Evolutionary conservation across 2,329 filamentous ascomycete genomes (phyloP).

Genomic region (Berkeleyomyces rouxiae): DNA sequence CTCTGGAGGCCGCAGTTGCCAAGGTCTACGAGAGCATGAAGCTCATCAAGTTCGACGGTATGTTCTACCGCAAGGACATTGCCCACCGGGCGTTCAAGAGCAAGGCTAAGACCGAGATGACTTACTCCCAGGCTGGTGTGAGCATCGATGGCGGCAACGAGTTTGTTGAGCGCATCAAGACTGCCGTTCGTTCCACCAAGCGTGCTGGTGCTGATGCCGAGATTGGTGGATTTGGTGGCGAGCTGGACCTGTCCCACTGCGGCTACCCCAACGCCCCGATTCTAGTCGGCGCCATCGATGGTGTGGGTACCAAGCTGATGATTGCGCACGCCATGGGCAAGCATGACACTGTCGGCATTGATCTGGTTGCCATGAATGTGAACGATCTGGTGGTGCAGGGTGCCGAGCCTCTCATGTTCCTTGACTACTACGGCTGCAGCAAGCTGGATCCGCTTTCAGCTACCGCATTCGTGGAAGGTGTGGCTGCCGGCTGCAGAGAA

Average conservation of each 20-base stretch:
- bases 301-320: conserved; percentile 92
- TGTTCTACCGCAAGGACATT: conserved; percentile 89
- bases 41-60: conserved; percentile 63
- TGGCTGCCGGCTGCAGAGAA: conserved; percentile 71
- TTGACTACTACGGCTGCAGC: conserved; percentile 94
- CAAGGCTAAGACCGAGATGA: conserved; percentile 36
- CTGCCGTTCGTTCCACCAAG: conserved; percentile 68
- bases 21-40: conserved; percentile 71
- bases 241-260: conserved; percentile 57
- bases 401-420: conserved; percentile 85
- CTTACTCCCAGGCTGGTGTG: conserved; percentile 85
- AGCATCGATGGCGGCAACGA: conserved; percentile 89
- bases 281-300: conserved; percentile 87
- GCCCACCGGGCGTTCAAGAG: conserved; percentile 55
- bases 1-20: conserved; percentile 65
- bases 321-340: conserved; percentile 80
- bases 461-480: conserved; percentile 75
- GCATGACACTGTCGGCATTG: conserved; percentile 89
- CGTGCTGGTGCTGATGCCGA: conserved; percentile 78
- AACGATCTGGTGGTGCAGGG: conserved; percentile 96
- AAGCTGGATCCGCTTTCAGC: conserved; percentile 64
- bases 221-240: conserved; percentile 89
- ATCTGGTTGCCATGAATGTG: conserved; percentile 97
- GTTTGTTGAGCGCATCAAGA: conserved; percentile 83
- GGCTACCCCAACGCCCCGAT: conserved; percentile 46